A percentile compares a stretch with the other conserved stretches of the same genome.
These are phyloP conservation scores for Drosera spatulata DNA, from an alignment of 179 eudicot species.

Conservation along the genomic window DNA sequence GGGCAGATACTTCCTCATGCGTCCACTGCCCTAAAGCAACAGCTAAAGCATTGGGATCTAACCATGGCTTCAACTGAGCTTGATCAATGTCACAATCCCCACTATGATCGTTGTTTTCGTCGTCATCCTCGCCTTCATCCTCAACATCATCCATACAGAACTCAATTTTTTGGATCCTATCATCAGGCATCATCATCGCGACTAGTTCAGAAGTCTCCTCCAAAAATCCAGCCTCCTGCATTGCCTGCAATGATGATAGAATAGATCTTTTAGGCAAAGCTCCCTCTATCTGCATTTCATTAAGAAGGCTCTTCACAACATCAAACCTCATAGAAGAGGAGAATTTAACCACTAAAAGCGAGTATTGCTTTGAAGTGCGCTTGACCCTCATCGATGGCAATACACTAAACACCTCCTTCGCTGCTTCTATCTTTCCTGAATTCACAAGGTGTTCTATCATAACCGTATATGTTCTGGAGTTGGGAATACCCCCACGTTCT, in stretches of 20 bases:
- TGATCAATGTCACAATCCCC: conserved; percentile 14
- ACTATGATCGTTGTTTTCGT: conserved; percentile 23
- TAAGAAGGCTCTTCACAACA: conserved; percentile 45
- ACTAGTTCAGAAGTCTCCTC: conserved; percentile 39
- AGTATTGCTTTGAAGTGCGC: conserved; percentile 58
- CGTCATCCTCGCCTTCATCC: conserved; percentile 29
- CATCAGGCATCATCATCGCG: conserved; percentile 55
- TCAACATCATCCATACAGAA: conserved; percentile 13
- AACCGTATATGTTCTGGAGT: conserved; percentile 67
- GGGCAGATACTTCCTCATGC: conserved; percentile 47
- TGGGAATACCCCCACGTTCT: conserved; percentile 62
- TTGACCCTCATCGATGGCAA: conserved; percentile 71
- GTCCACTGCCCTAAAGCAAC: conserved; percentile 66
- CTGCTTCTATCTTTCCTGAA: conserved; percentile 35
- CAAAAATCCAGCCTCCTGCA: conserved; percentile 50
- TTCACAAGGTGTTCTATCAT: conserved; percentile 74
- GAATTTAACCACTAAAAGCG: conserved; percentile 46
- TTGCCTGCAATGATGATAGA: conserved; percentile 36
- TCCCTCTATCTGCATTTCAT: conserved; percentile 59
- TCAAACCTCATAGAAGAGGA: conserved; percentile 28
- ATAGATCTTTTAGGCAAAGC: conserved; percentile 58
- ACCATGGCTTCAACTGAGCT: conserved; percentile 62
- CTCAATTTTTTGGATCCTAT: conserved; percentile 44
- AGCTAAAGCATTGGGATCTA: conserved; percentile 76
- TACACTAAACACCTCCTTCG: conserved; percentile 40